Base-by-base conservation (phyloP, 106 monocot genomes). In the Allium fistulosum region DNA sequence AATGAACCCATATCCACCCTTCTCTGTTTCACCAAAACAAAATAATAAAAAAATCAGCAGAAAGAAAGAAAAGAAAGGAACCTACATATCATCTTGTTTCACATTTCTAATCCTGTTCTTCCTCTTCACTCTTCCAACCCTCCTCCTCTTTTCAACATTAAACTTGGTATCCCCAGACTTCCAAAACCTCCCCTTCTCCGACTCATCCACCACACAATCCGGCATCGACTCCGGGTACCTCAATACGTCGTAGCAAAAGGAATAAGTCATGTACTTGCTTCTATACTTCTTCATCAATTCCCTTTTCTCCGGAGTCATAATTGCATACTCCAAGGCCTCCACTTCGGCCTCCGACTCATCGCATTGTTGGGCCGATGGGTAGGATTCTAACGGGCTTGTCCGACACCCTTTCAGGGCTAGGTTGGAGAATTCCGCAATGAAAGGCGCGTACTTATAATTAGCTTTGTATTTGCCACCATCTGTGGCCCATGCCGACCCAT, bases 401-500 rank as follows among this genome's bases (percentile, higher is more conserved):
- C 67, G 78, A 71, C 86, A 86, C 63, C 86, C 86, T 10, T 66
- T 68, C 46, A 86, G 75, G 70, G 74, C 73, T 15, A 86, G 79
- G 62, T 82, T 65, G 51, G 79, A 70, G 71, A 86, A 86, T 7
- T 86, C 82, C 4, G 82, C 57, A 14, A 66, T 59, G 70, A 82
- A 86, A 17, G 86, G 86, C 11, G 72, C 72, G 67, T 86, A 86
- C 65, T 74, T 76, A 76, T 82, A 86, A 17, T 82, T 75, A 11
- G 73, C 70, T 58, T 86, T 86, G 73, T 86, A 79, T 53, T 71
- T 77, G 28, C 84, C 84, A 12, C 77, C 77, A 55, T 65, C 60
- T 11, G 84, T 84, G n/a, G 84, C 84, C 84, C 84, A 84, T 8
- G 70, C 48, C 4, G 84, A 84, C 59, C 77, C 80, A 48, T 84